Evolutionary conservation across 352 stramenopile species (phyloP).

Genomic region (Pelagophyceae sp.): DNA sequence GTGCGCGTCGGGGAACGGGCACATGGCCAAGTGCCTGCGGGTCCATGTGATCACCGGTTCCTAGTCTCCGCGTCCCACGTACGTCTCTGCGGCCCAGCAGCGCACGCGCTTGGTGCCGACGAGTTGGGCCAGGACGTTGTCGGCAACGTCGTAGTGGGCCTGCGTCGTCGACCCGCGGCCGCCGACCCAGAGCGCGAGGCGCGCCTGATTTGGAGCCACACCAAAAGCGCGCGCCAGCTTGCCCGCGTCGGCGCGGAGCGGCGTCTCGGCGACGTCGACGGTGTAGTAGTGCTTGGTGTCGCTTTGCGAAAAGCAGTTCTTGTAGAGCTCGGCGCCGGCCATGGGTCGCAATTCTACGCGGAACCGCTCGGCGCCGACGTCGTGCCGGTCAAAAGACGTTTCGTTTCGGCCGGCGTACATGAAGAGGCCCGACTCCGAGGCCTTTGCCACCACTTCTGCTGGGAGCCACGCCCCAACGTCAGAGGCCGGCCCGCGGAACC

Average conservation of each 20-base stretch:
- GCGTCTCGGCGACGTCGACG: not conserved
- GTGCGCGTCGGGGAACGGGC: constrained; percentile 38
- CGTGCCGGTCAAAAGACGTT: not conserved
- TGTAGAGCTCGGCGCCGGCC: not conserved
- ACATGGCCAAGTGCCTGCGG: constrained; percentile 23
- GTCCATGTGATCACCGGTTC: no score
- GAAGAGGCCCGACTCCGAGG: not conserved
- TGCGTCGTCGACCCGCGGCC: constrained; percentile 29
- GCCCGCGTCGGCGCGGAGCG: not conserved
- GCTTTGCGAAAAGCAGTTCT: not conserved
- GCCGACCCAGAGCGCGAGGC: constrained; percentile 31
- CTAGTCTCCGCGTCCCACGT: no score
- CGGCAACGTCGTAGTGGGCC: constrained; percentile 39
- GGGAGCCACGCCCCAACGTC: not conserved
- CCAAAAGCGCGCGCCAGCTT: not conserved
- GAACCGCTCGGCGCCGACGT: not conserved
- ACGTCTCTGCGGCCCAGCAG: not conserved
- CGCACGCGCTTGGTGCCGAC: constrained; percentile 20
- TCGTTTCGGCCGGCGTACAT: not conserved
- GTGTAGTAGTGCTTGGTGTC: not conserved
- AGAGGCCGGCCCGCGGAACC: not conserved
- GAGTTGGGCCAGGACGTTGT: constrained; percentile 41
- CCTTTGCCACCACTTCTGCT: not conserved
- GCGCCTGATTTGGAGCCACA: not conserved
- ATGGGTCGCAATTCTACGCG: not conserved